Evolutionary conservation across 768 basidiomycete species (phyloP).

Genomic region (Lactarius sp.): DNA sequence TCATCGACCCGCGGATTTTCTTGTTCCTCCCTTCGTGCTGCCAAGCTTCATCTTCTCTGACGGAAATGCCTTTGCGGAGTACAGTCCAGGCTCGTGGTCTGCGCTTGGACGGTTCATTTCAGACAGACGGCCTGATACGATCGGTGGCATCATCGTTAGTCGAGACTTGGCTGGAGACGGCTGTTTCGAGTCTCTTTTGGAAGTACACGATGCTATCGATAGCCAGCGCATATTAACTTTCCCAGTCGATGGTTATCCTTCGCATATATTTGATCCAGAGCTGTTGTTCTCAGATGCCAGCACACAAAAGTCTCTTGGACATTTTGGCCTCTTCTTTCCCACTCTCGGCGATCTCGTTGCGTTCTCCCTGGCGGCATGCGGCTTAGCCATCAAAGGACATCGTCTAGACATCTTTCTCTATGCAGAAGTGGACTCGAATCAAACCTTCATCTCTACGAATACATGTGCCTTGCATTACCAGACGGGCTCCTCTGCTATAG

Average conservation of each 20-base stretch:
- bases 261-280: background rate
- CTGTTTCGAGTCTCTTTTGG: conserved; percentile 16
- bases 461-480: conserved; percentile 14
- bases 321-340: conserved; percentile 20
- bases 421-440: conserved; percentile 8
- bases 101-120: conserved; percentile 31
- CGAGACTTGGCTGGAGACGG: conserved; percentile 8
- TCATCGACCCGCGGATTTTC: conserved; percentile 42
- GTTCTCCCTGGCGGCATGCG: conserved; percentile 23
- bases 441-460: conserved; percentile 13
- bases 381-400: conserved; percentile 14
- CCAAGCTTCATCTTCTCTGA: conserved; percentile 34
- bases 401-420: conserved; percentile 22
- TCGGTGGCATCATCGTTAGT: conserved; percentile 39
- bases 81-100: conserved; percentile 29
- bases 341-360: conserved; percentile 17
- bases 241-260: conserved; percentile 2
- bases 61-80: conserved; percentile 21
- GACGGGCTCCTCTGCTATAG: background rate
- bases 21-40: conserved; percentile 59
- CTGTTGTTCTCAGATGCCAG: background rate
- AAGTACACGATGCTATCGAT: conserved; percentile 6
- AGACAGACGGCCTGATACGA: conserved; percentile 29
- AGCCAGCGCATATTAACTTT: conserved; percentile 1
- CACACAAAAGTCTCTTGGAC: background rate